Evolutionary conservation across 257 asterid species (phyloP).

Genomic region (Voacanga thouarsii): DNA sequence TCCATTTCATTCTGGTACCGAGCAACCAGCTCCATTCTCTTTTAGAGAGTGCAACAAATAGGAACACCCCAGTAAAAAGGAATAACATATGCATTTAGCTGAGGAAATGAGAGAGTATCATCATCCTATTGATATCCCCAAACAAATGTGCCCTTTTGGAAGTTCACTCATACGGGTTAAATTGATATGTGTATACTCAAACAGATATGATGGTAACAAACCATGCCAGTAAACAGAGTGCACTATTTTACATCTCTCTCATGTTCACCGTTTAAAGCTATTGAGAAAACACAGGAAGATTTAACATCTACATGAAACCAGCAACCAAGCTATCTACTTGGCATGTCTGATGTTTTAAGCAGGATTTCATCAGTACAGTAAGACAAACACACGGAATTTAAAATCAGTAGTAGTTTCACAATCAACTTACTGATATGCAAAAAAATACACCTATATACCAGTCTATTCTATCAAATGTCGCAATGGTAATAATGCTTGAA

Average conservation of each 20-base stretch:
- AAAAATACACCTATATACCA: background rate
- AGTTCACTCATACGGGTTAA: background rate
- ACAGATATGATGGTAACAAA: background rate
- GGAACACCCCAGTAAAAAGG: background rate
- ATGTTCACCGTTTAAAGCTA: background rate
- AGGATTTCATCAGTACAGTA: background rate
- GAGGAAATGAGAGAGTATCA: background rate
- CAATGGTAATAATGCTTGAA: background rate
- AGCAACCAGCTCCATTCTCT: background rate
- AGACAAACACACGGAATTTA: background rate
- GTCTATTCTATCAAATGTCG: background rate
- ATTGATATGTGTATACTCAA: background rate
- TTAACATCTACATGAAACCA: background rate
- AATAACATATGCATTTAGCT: background rate
- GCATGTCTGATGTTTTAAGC: background rate
- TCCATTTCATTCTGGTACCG: background rate
- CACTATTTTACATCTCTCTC: background rate
- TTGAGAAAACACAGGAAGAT: background rate
- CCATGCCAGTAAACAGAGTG: background rate
- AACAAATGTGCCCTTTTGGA: background rate
- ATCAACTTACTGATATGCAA: background rate
- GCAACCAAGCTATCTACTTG: background rate
- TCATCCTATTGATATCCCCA: background rate
- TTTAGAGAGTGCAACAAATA: background rate
- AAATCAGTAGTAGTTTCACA: background rate